Evolutionary conservation across 192 early-diverging fungal genomes (phyloP).

Genomic region (Entrophospora sp.): DNA sequence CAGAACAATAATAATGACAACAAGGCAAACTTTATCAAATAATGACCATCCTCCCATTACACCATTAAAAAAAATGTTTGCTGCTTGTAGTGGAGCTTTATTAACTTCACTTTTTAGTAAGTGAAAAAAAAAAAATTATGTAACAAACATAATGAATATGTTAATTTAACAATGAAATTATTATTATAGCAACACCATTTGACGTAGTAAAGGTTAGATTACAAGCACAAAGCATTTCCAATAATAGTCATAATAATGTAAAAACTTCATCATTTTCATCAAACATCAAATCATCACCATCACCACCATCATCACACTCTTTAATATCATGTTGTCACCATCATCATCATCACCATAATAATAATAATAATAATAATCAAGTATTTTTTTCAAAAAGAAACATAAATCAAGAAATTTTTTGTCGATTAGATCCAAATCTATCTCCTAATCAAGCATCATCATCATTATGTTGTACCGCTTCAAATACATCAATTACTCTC

Average conservation of each 20-base stretch:
- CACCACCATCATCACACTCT: constrained; percentile 17
- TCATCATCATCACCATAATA: no score
- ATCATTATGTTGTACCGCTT: constrained; percentile 8
- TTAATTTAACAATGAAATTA: constrained; percentile 22
- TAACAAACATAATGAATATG: no score
- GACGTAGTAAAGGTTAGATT: constrained; percentile 85
- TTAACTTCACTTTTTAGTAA: constrained; percentile 73
- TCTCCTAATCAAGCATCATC: constrained; percentile 2
- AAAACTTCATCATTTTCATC: no score
- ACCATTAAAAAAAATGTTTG: constrained; percentile 54
- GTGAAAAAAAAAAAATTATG: no score
- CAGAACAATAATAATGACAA: no score
- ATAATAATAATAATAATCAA: no score
- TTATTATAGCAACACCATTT: constrained; percentile 63
- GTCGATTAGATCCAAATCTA: not conserved
- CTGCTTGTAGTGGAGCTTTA: constrained; percentile 76
- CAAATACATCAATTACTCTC: constrained; percentile 11
- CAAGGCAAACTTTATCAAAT: no score
- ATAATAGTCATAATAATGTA: no score
- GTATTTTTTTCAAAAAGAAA: not conserved
- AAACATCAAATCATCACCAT: no score
- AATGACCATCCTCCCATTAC: no score
- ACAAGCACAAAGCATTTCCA: constrained; percentile 52
- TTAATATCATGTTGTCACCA: constrained; percentile 16
- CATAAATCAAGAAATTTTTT: not conserved